Conservation (phyloP, 2,329 filamentous ascomycete genomes). For the Fusarium transvaalense region DNA sequence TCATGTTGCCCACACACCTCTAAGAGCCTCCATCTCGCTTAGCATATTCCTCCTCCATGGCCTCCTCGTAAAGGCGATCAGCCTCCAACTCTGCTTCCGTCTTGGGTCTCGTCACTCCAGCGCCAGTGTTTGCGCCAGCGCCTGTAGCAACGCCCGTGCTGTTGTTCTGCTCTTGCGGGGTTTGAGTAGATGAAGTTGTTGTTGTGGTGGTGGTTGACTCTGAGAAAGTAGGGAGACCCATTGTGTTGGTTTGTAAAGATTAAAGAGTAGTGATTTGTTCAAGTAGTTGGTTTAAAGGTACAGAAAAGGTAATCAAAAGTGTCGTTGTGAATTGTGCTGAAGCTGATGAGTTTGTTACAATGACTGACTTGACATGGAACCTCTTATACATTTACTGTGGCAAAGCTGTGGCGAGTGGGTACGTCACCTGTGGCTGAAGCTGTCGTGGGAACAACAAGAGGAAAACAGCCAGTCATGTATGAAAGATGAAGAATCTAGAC, state of each 20-base stretch:
- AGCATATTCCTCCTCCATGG: conserved; percentile 68
- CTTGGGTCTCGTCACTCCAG: conserved; percentile 61
- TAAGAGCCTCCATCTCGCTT: conserved; percentile 66
- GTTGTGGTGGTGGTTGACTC: conserved; percentile 22
- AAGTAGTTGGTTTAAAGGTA: neutral
- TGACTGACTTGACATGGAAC: conserved; percentile 3
- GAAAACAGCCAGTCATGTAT: neutral
- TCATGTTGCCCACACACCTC: neutral
- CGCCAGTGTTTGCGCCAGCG: conserved; percentile 64
- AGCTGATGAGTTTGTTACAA: conserved; percentile 1
- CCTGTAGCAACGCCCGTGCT: conserved; percentile 51
- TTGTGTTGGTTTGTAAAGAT: conserved; percentile 26
- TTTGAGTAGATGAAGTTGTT: conserved; percentile 10
- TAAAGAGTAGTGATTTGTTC: neutral
- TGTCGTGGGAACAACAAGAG: conserved; percentile 1
- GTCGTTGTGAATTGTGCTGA: neutral
- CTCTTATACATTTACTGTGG: conserved; percentile 45
- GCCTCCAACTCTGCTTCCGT: conserved; percentile 64
- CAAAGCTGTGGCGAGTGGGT: conserved; percentile 46
- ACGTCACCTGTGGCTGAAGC: conserved; percentile 49
- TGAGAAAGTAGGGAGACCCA: conserved; percentile 49
- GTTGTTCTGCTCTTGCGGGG: conserved; percentile 29
- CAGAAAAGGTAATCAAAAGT: neutral
- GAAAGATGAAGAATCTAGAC: neutral
- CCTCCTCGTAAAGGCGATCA: conserved; percentile 64